These are phyloP conservation scores for Teratosphaeria viscida DNA, from an alignment of 2,329 filamentous ascomycete species.

Conservation along the genomic window DNA sequence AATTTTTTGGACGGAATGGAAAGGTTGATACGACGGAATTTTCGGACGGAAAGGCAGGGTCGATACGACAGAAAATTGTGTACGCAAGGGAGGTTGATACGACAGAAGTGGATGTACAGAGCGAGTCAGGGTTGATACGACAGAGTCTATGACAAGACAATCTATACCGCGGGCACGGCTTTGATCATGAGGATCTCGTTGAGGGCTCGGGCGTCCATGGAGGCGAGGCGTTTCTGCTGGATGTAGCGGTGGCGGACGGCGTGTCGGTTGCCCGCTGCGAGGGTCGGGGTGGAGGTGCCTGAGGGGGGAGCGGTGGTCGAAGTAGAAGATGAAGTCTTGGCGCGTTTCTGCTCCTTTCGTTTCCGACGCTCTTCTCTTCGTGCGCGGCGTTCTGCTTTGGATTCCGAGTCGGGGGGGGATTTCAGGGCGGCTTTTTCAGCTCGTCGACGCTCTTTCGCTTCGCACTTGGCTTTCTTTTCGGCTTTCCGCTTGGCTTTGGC, in stretches of 20 bases:
- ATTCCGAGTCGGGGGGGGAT: constrained; percentile 9
- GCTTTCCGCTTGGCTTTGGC: constrained; percentile 6
- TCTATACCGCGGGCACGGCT: constrained; percentile 7
- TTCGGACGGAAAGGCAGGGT: no score
- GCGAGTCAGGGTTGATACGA: neutral
- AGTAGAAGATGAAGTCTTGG: constrained; percentile 23
- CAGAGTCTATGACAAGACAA: neutral
- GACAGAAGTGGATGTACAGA: no score
- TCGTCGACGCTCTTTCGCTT: neutral
- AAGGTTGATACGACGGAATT: no score
- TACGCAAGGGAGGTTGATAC: no score
- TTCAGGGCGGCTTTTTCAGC: neutral
- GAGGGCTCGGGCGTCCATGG: constrained; percentile 69
- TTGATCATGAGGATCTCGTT: constrained; percentile 78
- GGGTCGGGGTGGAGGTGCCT: constrained; percentile 21
- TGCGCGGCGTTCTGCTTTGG: constrained; percentile 37
- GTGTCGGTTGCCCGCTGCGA: constrained; percentile 41
- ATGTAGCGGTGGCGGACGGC: constrained; percentile 73
- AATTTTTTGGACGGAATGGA: no score
- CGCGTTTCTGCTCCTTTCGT: constrained; percentile 42
- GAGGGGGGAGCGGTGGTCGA: neutral
- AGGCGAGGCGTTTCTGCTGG: constrained; percentile 73
- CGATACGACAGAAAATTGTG: no score
- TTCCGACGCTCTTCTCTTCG: constrained; percentile 34
- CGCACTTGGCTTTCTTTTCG: constrained; percentile 1